Percentiles rank a stretch among this genome's conserved stretches.
These are phyloP conservation scores for Hymenoscyphus fraxineus DNA, from an alignment of 2,329 filamentous ascomycete genomes.

Conservation along the genomic window DNA sequence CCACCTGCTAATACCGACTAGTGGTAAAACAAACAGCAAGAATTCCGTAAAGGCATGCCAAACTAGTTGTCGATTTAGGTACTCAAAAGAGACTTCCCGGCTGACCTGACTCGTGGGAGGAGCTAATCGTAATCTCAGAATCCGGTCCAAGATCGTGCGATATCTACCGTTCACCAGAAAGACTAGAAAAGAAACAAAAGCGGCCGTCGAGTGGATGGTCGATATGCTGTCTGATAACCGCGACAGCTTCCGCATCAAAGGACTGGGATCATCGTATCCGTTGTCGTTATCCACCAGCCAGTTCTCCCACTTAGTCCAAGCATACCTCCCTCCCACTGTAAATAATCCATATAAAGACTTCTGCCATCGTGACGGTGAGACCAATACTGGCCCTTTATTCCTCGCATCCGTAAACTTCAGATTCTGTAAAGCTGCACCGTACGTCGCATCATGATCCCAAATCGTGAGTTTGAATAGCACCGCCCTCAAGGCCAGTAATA, in stretches of 20 bases:
- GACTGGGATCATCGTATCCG: constrained; percentile 62
- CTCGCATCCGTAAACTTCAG: constrained; percentile 85
- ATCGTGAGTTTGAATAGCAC: constrained; percentile 91
- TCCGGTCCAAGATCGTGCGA: constrained; percentile 80
- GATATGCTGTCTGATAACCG: constrained; percentile 65
- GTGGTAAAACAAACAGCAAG: constrained; percentile 89
- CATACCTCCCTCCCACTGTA: constrained; percentile 83
- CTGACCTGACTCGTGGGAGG: constrained; percentile 81
- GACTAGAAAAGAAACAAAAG: constrained; percentile 80
- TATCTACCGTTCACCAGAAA: constrained; percentile 91
- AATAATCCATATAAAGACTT: constrained; percentile 80
- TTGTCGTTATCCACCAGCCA: constrained; percentile 76
- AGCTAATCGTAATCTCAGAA: constrained; percentile 79
- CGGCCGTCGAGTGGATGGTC: constrained; percentile 74
- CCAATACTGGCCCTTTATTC: constrained; percentile 55
- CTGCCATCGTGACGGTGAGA: constrained; percentile 74
- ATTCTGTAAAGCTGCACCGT: constrained; percentile 89
- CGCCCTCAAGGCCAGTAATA: constrained; percentile 70
- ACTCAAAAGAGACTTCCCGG: constrained; percentile 94
- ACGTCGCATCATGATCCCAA: constrained; percentile 95
- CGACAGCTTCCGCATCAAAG: constrained; percentile 54
- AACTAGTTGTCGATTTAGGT: constrained; percentile 92
- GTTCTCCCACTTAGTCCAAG: constrained; percentile 88
- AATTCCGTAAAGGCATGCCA: constrained; percentile 99
- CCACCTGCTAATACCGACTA: constrained; percentile 95